Conservation (phyloP, 2,329 filamentous ascomycete genomes). For the Gliomastix tumulicola region DNA sequence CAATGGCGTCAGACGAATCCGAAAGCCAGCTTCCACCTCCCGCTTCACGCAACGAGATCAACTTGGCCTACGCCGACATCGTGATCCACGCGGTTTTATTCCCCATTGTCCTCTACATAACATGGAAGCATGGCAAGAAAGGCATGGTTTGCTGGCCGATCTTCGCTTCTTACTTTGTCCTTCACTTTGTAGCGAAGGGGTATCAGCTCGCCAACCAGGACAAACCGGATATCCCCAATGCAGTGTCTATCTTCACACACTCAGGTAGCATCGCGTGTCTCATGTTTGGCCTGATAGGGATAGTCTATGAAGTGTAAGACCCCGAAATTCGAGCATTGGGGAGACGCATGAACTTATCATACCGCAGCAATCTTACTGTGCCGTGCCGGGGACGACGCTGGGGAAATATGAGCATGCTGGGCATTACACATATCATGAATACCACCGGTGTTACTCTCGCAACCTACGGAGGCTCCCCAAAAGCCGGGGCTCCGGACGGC, state of each 20-base stretch:
- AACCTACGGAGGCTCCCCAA: not conserved
- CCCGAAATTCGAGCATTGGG: too few species aligned
- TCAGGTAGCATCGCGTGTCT: conserved; percentile 17
- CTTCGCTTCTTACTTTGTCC: conserved; percentile 12
- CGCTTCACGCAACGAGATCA: not conserved
- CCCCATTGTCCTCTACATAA: conserved; percentile 10
- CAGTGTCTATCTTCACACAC: conserved; percentile 16
- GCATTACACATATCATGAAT: not conserved
- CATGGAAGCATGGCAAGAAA: conserved; percentile 17
- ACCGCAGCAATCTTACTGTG: too few species aligned
- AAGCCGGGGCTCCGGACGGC: not conserved
- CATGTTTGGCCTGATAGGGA: conserved; percentile 14
- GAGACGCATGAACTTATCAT: too few species aligned
- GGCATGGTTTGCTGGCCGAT: conserved; percentile 22
- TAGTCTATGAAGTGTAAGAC: conserved; percentile 18
- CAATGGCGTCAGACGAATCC: too few species aligned
- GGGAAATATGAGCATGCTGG: not conserved
- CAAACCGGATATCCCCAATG: conserved; percentile 11
- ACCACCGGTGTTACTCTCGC: not conserved
- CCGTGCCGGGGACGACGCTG: too few species aligned
- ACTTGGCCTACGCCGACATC: conserved; percentile 10
- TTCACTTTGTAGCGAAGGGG: conserved; percentile 14
- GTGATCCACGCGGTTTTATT: conserved; percentile 12
- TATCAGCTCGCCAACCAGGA: conserved; percentile 13
- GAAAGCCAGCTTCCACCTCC: not conserved